Evolutionary conservation across 192 early-diverging fungal genomes (phyloP).

Genomic region (Chytriomyces hyalinus): DNA sequence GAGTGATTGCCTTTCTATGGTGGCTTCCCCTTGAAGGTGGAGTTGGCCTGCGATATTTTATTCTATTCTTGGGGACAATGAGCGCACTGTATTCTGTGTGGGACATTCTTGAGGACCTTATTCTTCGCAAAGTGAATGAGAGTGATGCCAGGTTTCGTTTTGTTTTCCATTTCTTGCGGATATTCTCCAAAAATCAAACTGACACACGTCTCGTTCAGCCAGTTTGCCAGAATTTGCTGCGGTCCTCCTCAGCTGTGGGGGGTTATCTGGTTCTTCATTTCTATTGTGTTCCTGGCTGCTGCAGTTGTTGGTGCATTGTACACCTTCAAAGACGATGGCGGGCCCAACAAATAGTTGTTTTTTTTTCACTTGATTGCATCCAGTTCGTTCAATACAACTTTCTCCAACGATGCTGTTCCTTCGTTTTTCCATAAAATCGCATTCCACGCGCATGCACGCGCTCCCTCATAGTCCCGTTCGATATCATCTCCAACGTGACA

Average conservation of each 20-base stretch:
- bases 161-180: too few relatives aligned
- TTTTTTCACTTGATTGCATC: not conserved
- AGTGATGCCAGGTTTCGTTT: conserved; percentile 69
- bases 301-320: conserved; percentile 81
- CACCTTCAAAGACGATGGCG: conserved; percentile 72
- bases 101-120: conserved; percentile 95
- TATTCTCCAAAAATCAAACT: too few relatives aligned
- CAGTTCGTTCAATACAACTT: not conserved
- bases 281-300: conserved; percentile 76
- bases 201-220: conserved; percentile 39
- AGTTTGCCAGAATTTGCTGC: conserved; percentile 67
- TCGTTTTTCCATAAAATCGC: conserved; percentile 2
- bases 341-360: not conserved
- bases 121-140: conserved; percentile 89
- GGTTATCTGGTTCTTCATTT: conserved; percentile 87
- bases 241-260: conserved; percentile 87
- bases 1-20: conserved; percentile 82
- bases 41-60: conserved; percentile 82
- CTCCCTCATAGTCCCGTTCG: conserved; percentile 15
- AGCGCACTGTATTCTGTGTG: conserved; percentile 88
- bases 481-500: conserved; percentile 5
- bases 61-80: conserved; percentile 95
- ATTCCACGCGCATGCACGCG: conserved; percentile 18
- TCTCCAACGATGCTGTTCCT: not conserved
- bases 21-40: conserved; percentile 68